phyloP scores from a whole-genome alignment of 2,329 filamentous ascomycete species.

The Microdochium bolleyi region DNA sequence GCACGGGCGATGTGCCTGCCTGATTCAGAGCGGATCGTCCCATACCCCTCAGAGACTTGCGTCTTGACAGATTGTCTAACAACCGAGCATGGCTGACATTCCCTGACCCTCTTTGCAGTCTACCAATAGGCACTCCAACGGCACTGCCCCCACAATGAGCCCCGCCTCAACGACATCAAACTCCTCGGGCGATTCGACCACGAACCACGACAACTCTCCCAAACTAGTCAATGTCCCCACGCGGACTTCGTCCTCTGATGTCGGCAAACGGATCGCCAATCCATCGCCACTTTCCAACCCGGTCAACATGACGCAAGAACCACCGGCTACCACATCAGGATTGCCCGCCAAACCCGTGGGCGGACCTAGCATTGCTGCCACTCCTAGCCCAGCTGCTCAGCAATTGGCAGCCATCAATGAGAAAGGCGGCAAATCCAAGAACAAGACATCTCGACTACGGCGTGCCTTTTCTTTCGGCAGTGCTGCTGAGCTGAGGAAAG shows the following conservation, averaged over 20 bases:
- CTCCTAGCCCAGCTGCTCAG: constrained; percentile 66
- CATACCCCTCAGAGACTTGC: background rate
- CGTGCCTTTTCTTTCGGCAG: constrained; percentile 96
- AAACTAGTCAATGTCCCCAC: constrained; percentile 51
- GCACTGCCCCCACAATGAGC: constrained; percentile 40
- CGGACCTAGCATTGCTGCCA: constrained; percentile 20
- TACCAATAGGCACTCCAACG: constrained; percentile 48
- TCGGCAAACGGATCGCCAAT: constrained; percentile 54
- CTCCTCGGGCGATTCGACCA: constrained; percentile 32
- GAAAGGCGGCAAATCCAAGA: constrained; percentile 68
- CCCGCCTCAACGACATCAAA: constrained; percentile 37
- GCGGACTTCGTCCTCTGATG: constrained; percentile 57
- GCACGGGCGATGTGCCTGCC: background rate
- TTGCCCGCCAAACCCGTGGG: constrained; percentile 21
- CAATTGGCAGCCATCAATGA: constrained; percentile 83
- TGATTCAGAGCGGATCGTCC: background rate
- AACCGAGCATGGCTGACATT: constrained; percentile 10
- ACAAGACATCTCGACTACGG: constrained; percentile 78
- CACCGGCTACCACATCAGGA: constrained; percentile 25
- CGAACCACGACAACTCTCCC: constrained; percentile 41
- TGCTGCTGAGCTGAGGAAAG: constrained; percentile 78
- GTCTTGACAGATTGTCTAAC: background rate
- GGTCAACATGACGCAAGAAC: constrained; percentile 51
- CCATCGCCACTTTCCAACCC: constrained; percentile 71
- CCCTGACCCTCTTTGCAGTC: constrained; percentile 34